Conservation (phyloP, 495 filamentous ascomycete genomes). For the Cudoniella acicularis region DNA sequence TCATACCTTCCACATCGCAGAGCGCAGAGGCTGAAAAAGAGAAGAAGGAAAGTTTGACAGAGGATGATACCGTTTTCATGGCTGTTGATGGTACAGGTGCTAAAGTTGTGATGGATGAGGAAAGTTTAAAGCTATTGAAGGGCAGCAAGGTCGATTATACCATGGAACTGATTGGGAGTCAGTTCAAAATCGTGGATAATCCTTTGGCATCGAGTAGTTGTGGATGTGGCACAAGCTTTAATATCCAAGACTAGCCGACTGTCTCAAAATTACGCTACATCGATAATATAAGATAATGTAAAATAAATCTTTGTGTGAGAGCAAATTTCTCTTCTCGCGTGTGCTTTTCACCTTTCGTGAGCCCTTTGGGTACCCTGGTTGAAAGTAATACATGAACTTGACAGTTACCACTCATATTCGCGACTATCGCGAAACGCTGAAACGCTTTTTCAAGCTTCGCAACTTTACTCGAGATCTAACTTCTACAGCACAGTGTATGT, state of each 20-base stretch:
- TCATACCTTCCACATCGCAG: neutral
- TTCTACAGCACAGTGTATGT: too few relatives aligned
- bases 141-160: constrained; percentile 95
- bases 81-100: constrained; percentile 48
- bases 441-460: too few relatives aligned
- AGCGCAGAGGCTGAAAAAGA: neutral
- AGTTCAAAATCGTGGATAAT: constrained; percentile 95
- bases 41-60: constrained; percentile 45
- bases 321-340: too few relatives aligned
- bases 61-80: constrained; percentile 73
- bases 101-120: constrained; percentile 84
- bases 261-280: neutral
- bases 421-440: too few relatives aligned
- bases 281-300: neutral
- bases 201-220: constrained; percentile 89
- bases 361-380: too few relatives aligned
- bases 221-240: constrained; percentile 97
- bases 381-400: too few relatives aligned
- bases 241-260: constrained; percentile 61
- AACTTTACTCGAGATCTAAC: too few relatives aligned
- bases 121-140: constrained; percentile 83
- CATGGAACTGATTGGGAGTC: constrained; percentile 94
- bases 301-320: too few relatives aligned
- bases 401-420: too few relatives aligned
- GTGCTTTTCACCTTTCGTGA: too few relatives aligned